Base-by-base conservation (phyloP, 2,329 filamentous ascomycete species). In the Exophiala oligosperma region DNA sequence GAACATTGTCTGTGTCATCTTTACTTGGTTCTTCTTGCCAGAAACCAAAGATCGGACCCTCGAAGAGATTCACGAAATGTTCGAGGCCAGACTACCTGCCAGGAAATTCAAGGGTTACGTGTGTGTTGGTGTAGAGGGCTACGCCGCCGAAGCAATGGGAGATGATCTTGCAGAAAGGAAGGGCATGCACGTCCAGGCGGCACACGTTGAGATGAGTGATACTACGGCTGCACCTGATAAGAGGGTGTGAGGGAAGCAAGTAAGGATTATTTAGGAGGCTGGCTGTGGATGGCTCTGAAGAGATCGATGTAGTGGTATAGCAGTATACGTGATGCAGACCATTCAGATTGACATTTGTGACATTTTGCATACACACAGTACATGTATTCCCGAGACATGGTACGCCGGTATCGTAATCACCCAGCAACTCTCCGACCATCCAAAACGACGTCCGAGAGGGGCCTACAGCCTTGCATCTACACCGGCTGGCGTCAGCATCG, bases 1-100 rank as follows among this genome's bases (percentile, higher is more conserved):
- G 2, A 76, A 75, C 47, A 49, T 69, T 8, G 59, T 74, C 8
- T 59, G 72, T 3, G 69, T 69, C 8, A 29, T 72, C 2, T 75
- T 76, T 60, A 69, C 65, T 9, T 60, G 61, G 47, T 62, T 68
- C 32, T 69, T 61, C 69, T 68, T 83, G 0, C 81, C 81, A 0
- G 81, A 84, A 65, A 79, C 80, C 46, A 81, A 82, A 66, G 79
- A 75, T 46, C 76, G 78, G 23, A 82, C 76, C 1, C 44, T 47
- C 7, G 59, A 61, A 37, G 61, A 63, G 47, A 61, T 63, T 28
- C 54, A 63, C 41, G 62, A 64, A 52, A 64, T 64, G 62, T 75
- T 74, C 47, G 72, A 75, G 52, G 72, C 73, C n/a, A 65, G 63
- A 6, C 54, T 75, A 17, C 70, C 72, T 0, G 73, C 52, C n/a